These are phyloP conservation scores for Rhodotorula sp. DNA, from an alignment of 1,284 basidiomycete genomes.

Conservation along the genomic window DNA sequence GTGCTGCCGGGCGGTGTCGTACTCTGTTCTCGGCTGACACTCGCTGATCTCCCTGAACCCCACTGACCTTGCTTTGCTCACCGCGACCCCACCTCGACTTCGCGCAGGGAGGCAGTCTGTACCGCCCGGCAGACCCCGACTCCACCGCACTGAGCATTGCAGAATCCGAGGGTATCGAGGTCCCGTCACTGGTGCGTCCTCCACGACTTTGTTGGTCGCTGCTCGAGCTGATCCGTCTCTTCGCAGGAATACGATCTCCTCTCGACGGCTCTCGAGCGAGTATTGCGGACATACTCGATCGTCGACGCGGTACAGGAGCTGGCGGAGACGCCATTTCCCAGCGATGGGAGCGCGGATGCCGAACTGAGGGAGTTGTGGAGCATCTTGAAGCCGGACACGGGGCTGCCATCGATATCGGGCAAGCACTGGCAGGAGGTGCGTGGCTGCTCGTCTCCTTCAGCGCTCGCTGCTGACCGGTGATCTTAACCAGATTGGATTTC, in stretches of 20 bases:
- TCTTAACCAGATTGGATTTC: constrained; percentile 29
- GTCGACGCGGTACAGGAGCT: constrained; percentile 14
- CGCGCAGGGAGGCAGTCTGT: background rate
- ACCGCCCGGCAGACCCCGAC: background rate
- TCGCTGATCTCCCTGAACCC: background rate
- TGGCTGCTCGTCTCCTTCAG: background rate
- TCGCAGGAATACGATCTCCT: constrained; percentile 32
- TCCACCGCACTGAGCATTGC: constrained; percentile 8
- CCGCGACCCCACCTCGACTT: background rate
- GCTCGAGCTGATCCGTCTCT: background rate
- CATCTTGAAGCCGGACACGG: constrained; percentile 22
- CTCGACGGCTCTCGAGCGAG: constrained; percentile 13
- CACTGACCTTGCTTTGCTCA: background rate
- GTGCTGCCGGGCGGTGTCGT: no score
- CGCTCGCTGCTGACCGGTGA: background rate
- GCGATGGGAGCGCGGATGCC: background rate
- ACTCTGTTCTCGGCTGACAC: no score
- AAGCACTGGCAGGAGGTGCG: constrained; percentile 40
- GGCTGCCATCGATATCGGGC: constrained; percentile 6
- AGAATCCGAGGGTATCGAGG: background rate
- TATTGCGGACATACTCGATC: constrained; percentile 21
- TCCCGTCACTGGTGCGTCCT: background rate
- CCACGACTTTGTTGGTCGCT: background rate
- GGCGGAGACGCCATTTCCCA: background rate
- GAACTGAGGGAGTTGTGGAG: constrained; percentile 24